Base-by-base conservation (phyloP, 1,284 basidiomycete genomes). In the Microbotryum silenes-acaulis region DNA sequence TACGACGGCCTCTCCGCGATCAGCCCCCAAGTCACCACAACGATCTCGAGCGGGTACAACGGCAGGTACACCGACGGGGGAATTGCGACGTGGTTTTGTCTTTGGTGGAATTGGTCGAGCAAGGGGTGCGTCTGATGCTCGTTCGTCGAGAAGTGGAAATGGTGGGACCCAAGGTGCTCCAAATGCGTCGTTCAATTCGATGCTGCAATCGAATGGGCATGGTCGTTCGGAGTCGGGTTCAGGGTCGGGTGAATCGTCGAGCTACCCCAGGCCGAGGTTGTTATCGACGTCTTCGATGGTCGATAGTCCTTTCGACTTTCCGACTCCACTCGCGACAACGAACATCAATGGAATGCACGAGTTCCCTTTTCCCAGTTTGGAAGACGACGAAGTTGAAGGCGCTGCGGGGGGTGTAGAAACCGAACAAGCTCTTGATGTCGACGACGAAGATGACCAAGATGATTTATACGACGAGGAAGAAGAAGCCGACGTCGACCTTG, bases 371-470 rank as follows among this genome's bases (percentile, higher is more conserved):
- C 31, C n/a, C 12, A 53, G 51, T 12, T 23, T 23, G n/a, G n/a
- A n/a, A 12, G 27, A 31, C 23, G 51, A 53, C n/a, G 21, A 50
- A 23, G 29, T 29, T 23, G 51, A 7, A 4, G 37, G 37, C 6
- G 37, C 14, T 42, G 37, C 14, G 16, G 37, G n/a, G 1, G 21
- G 2, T 2, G 31, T 7, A n/a, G 27, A 20, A 23, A 10, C 16
- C n/a, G 21, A 50, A 50, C 10, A 51, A 49, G 29, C 54, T 66
- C 16, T 50, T 46, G 18, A 49, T 20, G 21, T 33, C 25, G 42
- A 9, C 37, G 31, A 37, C n/a, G 16, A 23, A 31, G 45, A 56
- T 33, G 53, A 44, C 16, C 18, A 29, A 25, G 46, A 56, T 16
- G 54, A 44, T 31, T 54, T 54, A 12, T 21, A 21, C n/a, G 27